Evolutionary conservation across 23 red algal genomes (phyloP), one percentile per base, ranked within the genome.

Genomic region (Gracilaria domingensis): DNA sequence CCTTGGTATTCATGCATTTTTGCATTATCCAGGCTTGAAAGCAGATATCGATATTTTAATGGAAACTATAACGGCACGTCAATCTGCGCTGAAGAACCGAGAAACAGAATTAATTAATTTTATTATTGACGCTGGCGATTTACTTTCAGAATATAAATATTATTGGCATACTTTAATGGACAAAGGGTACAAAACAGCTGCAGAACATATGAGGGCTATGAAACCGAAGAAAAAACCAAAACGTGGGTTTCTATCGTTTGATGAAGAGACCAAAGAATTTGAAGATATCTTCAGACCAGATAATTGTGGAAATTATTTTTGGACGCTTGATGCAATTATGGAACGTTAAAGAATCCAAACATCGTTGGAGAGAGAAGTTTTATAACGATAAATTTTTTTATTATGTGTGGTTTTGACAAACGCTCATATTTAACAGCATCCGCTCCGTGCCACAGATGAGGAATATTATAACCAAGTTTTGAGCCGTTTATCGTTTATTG

Each of bases 241-340:
- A 20, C n/a, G 42, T 48, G 59, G 39, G 14, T 51, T 45, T 51
- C 39, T 86, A 50, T 40, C 24, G 44, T 12, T 29, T 8, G 36
- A 51, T 5, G 82, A 71, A 65, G 61, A 54, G 6, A 0, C 0
- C 16, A 26, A 37, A 34, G 26, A 70, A 86, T 26, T 25, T 4
- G 2, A 86, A 86, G n/a, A 55, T 86, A 67, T 69, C 59, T 47
- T 71, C 56, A 0, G 5, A 86, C 1, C 24, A 61, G 14, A 86
- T 86, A 50, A 86, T 71, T 86, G 57, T 86, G 12, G 82, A 72
- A 71, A 86, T 8, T 12, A 12, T 39, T 70, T 69, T 86, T 30
- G 55, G 80, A 20, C 51, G 80, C 35, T 84, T 70, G 5, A 37
- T 2, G 4, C 65, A 37, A 9, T 70, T 70, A 12, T 36, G 26